A percentile compares a stretch with the other conserved stretches of the same genome.
These are phyloP conservation scores for Russula brevipes DNA, from an alignment of 768 basidiomycete genomes.

Conservation along the genomic window DNA sequence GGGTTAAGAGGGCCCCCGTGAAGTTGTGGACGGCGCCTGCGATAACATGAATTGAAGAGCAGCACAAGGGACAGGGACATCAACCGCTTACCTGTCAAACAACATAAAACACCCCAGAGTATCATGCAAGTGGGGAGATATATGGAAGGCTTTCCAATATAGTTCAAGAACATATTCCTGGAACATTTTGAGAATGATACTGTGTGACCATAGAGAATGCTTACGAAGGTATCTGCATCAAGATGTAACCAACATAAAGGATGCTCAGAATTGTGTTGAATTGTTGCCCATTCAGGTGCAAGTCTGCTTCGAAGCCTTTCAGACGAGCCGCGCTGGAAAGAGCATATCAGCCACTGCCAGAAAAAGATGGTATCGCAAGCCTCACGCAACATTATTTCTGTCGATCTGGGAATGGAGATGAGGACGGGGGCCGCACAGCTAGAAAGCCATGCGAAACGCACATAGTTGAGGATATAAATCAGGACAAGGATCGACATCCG, in stretches of 20 bases:
- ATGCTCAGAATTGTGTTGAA: slow-evolving; percentile 66
- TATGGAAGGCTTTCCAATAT: slow-evolving; percentile 61
- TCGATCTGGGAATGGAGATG: slow-evolving; percentile 45
- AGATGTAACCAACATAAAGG: slow-evolving; percentile 65
- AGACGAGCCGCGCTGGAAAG: slow-evolving; percentile 59
- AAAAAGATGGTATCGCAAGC: background rate
- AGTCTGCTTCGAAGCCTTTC: slow-evolving; percentile 64
- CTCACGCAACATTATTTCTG: slow-evolving; percentile 64
- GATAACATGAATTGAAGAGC: background rate
- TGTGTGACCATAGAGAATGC: slow-evolving; percentile 27
- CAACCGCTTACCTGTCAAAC: slow-evolving; percentile 36
- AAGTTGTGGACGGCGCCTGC: slow-evolving; percentile 36
- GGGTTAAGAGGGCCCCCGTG: slow-evolving; percentile 54
- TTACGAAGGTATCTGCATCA: slow-evolving; percentile 77
- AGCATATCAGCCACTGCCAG: background rate
- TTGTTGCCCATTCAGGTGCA: slow-evolving; percentile 53
- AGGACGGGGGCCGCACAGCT: background rate
- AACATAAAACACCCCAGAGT: slow-evolving; percentile 56
- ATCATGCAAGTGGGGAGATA: slow-evolving; percentile 65
- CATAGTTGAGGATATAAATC: slow-evolving; percentile 46
- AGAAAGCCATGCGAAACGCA: slow-evolving; percentile 25
- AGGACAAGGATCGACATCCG: slow-evolving; percentile 42
- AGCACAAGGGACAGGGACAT: background rate
- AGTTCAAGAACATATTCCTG: slow-evolving; percentile 68
- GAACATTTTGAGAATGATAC: background rate